Percentiles rank a stretch among this genome's conserved stretches.
Conservation (phyloP, 176 grass and related monocot genomes). For the Cymbopogon citratus region DNA sequence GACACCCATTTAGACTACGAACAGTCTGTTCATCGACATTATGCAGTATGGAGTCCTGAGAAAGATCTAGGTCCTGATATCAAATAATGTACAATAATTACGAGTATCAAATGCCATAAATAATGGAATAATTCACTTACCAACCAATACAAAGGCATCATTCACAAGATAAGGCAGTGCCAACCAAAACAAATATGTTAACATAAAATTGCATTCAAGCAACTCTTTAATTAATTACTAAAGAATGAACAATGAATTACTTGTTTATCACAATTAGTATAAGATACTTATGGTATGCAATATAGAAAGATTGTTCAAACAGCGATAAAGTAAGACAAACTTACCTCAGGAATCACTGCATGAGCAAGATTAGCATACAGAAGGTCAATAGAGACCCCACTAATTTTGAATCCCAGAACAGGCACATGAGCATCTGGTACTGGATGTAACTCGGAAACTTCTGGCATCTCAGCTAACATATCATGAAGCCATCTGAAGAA, state of each 20-base stretch:
- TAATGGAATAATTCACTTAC: slow-evolving; percentile 11
- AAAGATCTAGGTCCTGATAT: slow-evolving; percentile 81
- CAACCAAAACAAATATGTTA: slow-evolving; percentile 6
- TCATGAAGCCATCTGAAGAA: slow-evolving; percentile 70
- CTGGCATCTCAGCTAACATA: slow-evolving; percentile 84
- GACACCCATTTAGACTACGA: slow-evolving; percentile 85
- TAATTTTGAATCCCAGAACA: slow-evolving; percentile 70
- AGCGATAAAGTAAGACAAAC: slow-evolving; percentile 19
- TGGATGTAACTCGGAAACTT: slow-evolving; percentile 78
- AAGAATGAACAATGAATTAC: slow-evolving; percentile 12
- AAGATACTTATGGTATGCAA: background rate
- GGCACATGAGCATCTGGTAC: slow-evolving; percentile 96
- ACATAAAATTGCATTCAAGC: background rate
- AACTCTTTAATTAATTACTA: background rate
- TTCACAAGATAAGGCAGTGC: slow-evolving; percentile 1
- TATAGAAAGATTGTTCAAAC: slow-evolving; percentile 11
- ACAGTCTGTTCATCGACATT: slow-evolving; percentile 93
- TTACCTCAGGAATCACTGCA: slow-evolving; percentile 82
- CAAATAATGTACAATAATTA: slow-evolving; percentile 12
- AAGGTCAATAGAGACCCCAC: slow-evolving; percentile 83
- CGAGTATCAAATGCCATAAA: background rate
- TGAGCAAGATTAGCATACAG: slow-evolving; percentile 76
- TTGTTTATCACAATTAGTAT: slow-evolving; percentile 7
- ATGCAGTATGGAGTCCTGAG: slow-evolving; percentile 79
- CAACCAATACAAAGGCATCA: slow-evolving; percentile 5